Evolutionary conservation across 371 early-diverging fungal genomes (phyloP).

Genomic region (Mortierella sp.): DNA sequence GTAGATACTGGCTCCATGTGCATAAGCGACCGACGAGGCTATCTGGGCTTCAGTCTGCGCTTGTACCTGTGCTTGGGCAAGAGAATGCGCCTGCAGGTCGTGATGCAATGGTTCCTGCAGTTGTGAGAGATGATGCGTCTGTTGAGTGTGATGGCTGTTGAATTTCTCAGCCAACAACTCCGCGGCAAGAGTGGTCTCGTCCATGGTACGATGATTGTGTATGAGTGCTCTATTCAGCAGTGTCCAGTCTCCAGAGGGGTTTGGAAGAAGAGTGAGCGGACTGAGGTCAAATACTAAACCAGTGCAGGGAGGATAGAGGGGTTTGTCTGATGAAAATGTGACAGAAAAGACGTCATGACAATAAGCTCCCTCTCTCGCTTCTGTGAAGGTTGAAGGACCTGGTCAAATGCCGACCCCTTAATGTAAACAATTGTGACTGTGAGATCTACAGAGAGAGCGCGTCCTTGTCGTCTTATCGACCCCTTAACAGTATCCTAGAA

Average conservation of each 20-base stretch:
- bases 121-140: slow-evolving; percentile 20
- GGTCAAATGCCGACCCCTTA: no score
- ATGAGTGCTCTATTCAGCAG: neutral
- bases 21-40: slow-evolving; percentile 4
- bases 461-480: no score
- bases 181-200: slow-evolving; percentile 50
- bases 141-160: slow-evolving; percentile 12
- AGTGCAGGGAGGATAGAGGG: no score
- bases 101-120: slow-evolving; percentile 13
- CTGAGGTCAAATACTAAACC: neutral
- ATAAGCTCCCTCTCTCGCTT: no score
- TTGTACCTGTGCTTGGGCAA: neutral
- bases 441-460: no score
- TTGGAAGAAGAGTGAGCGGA: neutral
- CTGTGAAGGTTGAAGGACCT: no score
- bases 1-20: neutral
- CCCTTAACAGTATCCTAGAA: no score
- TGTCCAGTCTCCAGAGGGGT: neutral
- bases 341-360: no score
- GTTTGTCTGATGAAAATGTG: no score
- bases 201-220: slow-evolving; percentile 18
- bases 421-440: no score
- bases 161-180: slow-evolving; percentile 49
- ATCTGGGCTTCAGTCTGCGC: slow-evolving; percentile 14
- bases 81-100: neutral